Evolutionary conservation across 345 rosid species (phyloP), one percentile per base, ranked within the genome.

Genomic region (Pseudoturritis turrita): DNA sequence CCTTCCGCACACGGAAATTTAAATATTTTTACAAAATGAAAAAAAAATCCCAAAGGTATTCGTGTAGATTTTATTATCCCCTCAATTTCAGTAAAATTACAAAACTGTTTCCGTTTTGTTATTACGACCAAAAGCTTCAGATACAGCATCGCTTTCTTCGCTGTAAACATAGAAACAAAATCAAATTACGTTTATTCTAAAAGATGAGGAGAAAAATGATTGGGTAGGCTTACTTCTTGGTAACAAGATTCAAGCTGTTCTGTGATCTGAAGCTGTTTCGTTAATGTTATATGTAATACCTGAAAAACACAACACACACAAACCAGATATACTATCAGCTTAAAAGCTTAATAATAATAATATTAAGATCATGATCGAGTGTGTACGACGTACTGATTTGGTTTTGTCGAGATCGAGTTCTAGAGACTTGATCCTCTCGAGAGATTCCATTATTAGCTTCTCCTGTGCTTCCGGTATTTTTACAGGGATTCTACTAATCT

Each of bases 351-450:
- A 2, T 45, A 21, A 46, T 23, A 11, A 14, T 5, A 26, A n/a
- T n/a, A n/a, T n/a, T 25, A 62, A 22, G 6, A 4, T 43, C 49
- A 60, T 60, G 43, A 22, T 51, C 21, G 14, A 33, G 25, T 61
- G 67, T n/a, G 36, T 53, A n/a, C n/a, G 17, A 28, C 86, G 57
- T 84, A 94, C 98, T 65, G 83, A 82, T 80, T 89, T 94, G 65
- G 98, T 94, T 84, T 89, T 89, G 75, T 89, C 87, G 9, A 94
- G 92, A 82, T 94, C 98, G 17, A 66, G 83, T 85, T 94, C 97
- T 58, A 89, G 83, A 63, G 87, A 86, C 79, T 82, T 91, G 66
- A 94, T 94, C 79, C 97, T 86, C 75, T 91, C 96, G 12, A 94
- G 73, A 62, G 95, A 91, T 50, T 91, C 88, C 61, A 69, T 68